Evolutionary conservation across 2,329 filamentous ascomycete genomes (phyloP), one percentile per base, ranked within the genome.

Genomic region (Didymellaceae sp.): DNA sequence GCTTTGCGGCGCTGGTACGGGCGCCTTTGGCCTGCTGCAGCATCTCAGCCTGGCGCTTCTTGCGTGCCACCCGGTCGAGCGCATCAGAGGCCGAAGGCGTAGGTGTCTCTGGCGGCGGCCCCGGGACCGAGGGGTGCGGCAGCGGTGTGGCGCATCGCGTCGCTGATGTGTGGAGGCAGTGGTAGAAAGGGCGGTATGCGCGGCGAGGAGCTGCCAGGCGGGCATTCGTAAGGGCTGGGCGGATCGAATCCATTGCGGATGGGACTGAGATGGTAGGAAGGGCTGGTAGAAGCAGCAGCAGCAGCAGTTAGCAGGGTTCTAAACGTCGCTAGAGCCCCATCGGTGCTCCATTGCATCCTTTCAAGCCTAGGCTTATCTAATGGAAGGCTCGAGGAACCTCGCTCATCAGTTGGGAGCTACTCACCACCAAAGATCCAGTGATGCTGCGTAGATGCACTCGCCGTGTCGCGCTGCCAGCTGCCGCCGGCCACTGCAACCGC

Each of bases 41-140:
- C 25, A 77, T 63, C 52, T 81, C 78, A 3, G 77, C 77, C 64
- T 83, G 80, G 55, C 78, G 75, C 52, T 74, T 71, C 59, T 80
- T 80, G 44, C 78, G 68, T 24, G 76, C 77, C 13, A 82, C 65
- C 14, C 77, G 70, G 30, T 79, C 77, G 43, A 77, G 72, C 22
- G 80, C 76, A 48, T 78, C 76, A 13, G 79, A 74, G 6, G 77
- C 68, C 4, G 75, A 62, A 5, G 81, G 77, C 39, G 77, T 73
- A 13, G 84, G 84, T 16, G 82, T 77, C 58, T 78, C 78, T 3
- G 84, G 84, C 28, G 84, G 84, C 43, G 83, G 83, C 4, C 83
- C 84, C 39, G 82, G 77, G 9, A 83, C 78, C 9, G 81, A 84
- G 45, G 83, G 77, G 55, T 78, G 76, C 6, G 82, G 78, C 49